Evolutionary conservation across 305 asterid genomes (phyloP).

Genomic region (Fraxinus baroniana): DNA sequence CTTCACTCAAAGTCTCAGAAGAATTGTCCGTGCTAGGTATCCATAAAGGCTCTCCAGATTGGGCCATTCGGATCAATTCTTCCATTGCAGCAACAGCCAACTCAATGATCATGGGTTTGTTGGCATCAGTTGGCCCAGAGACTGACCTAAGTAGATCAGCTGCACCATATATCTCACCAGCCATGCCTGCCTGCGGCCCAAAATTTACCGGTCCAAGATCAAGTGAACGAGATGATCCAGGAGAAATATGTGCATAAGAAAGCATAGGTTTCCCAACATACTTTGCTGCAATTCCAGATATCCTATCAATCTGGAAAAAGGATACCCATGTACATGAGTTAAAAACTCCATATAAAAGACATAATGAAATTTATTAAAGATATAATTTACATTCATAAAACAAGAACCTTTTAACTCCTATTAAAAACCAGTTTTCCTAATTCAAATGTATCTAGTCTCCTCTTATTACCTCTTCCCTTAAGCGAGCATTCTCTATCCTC

Average conservation of each 20-base stretch:
- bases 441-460: not conserved
- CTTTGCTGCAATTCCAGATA: constrained; percentile 84
- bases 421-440: not conserved
- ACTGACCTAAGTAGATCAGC: constrained; percentile 67
- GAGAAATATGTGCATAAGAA: constrained; percentile 53
- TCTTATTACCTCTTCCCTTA: constrained; percentile 75
- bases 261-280: constrained; percentile 83
- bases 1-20: constrained; percentile 50
- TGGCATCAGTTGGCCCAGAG: constrained; percentile 65
- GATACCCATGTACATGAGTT: not conserved
- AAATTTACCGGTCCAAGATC: constrained; percentile 60
- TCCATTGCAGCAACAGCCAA: constrained; percentile 95
- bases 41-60: constrained; percentile 83
- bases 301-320: constrained; percentile 66
- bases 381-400: not conserved
- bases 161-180: constrained; percentile 60
- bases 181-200: constrained; percentile 40
- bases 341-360: not conserved
- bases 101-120: constrained; percentile 75
- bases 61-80: constrained; percentile 76
- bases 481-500: constrained; percentile 80
- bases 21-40: constrained; percentile 40
- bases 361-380: not conserved
- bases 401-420: not conserved
- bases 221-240: constrained; percentile 55